Conservation (phyloP, 2,329 filamentous ascomycete species). For the Cadophora malorum region DNA sequence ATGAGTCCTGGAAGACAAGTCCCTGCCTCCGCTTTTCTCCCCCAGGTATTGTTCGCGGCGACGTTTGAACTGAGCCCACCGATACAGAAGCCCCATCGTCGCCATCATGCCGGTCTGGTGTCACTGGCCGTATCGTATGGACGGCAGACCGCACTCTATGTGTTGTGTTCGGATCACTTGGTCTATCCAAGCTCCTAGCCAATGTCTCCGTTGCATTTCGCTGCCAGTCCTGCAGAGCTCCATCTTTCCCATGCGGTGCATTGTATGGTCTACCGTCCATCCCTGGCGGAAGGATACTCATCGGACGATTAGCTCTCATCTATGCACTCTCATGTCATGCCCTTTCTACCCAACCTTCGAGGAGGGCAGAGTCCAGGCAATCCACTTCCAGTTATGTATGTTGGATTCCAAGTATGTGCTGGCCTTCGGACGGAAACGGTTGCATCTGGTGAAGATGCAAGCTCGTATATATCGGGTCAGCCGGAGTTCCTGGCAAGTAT, state of each 20-base stretch:
- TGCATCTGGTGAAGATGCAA: constrained; percentile 20
- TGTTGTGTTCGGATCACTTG: constrained; percentile 35
- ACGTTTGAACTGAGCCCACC: constrained; percentile 51
- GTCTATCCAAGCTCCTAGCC: constrained; percentile 38
- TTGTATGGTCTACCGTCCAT: constrained; percentile 54
- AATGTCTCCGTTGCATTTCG: constrained; percentile 41
- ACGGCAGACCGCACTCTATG: constrained; percentile 42
- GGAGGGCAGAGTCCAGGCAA: constrained; percentile 14
- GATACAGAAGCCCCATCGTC: constrained; percentile 30
- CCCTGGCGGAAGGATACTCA: constrained; percentile 52
- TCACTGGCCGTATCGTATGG: constrained; percentile 67
- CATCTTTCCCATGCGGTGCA: constrained; percentile 43
- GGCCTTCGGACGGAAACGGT: background rate
- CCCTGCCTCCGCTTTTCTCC: constrained; percentile 59
- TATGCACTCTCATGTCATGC: constrained; percentile 37
- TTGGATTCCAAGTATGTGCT: background rate
- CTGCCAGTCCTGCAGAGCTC: constrained; percentile 42
- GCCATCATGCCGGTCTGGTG: constrained; percentile 59
- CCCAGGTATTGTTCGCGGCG: constrained; percentile 55
- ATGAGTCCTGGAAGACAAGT: constrained; percentile 65
- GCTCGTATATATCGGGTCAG: constrained; percentile 8
- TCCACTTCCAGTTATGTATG: constrained; percentile 13
- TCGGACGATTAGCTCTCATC: constrained; percentile 41
- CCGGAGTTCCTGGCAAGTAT: constrained; percentile 17
- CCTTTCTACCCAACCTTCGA: constrained; percentile 23